Evolutionary conservation across 768 basidiomycete genomes (phyloP).

Genomic region (Collybia nuda): DNA sequence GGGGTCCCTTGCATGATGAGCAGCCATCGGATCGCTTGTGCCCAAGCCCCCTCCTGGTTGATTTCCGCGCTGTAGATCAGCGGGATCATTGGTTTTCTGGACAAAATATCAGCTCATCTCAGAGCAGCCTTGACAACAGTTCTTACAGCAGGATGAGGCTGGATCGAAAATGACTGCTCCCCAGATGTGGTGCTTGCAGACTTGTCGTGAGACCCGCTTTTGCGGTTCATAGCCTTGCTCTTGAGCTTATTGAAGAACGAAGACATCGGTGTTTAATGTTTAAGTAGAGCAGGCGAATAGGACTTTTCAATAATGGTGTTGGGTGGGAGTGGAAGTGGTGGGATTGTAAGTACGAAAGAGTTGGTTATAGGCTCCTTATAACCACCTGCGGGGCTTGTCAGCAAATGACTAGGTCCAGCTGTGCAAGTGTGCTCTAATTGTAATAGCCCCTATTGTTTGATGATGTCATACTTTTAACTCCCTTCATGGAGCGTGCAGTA

Average conservation of each 20-base stretch:
- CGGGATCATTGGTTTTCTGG: conserved; percentile 63
- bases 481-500: too few species aligned
- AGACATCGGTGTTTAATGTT: conserved; percentile 17
- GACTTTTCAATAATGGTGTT: not conserved
- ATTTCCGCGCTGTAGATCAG: conserved; percentile 41
- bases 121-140: not conserved
- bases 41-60: conserved; percentile 34
- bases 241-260: conserved; percentile 24
- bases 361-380: too few species aligned
- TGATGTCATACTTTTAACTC: too few species aligned
- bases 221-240: conserved; percentile 7
- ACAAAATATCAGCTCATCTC: not conserved
- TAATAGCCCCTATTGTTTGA: too few species aligned
- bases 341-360: too few species aligned
- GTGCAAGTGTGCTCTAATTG: too few species aligned
- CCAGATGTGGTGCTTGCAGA: conserved; percentile 12
- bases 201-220: conserved; percentile 2
- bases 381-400: too few species aligned
- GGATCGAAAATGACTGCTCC: conserved; percentile 48
- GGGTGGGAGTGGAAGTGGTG: not conserved
- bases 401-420: too few species aligned
- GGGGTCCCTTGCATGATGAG: conserved; percentile 53
- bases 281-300: conserved; percentile 6
- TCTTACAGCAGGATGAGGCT: conserved; percentile 63
- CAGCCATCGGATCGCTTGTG: conserved; percentile 36